Evolutionary conservation across 2,329 filamentous ascomycete species (phyloP), one percentile per base, ranked within the genome.

Genomic region (Verticillium isaacii): DNA sequence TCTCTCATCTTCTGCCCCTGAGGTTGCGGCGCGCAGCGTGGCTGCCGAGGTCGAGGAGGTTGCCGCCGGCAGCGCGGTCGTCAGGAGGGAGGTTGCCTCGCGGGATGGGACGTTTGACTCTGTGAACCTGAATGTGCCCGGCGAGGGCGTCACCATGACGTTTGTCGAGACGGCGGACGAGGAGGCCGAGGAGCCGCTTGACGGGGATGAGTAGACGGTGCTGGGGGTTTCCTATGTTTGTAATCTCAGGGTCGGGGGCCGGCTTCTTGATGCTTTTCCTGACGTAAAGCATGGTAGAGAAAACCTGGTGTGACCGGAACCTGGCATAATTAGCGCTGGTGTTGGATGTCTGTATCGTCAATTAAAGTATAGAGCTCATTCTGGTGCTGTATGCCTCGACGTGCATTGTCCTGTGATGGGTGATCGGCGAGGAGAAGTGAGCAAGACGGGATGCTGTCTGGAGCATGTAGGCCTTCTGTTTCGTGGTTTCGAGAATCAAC

Each of bases 121-220:
- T 12, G 75, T 80, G 68, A 80, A 79, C 69, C 68, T 80, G 41
- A 80, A 80, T 34, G 77, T 80, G 17, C 74, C 77, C 59, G 77
- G 74, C 52, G 75, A 78, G 67, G 77, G 77, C n/a, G 69, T 80
- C 57, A 79, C 77, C 52, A 78, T 80, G 77, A 80, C 78, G 1
- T 79, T 80, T 67, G 75, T 80, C 34, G 78, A 80, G 72, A 74
- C 72, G 23, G 67, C 74, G n/a, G 71, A 73, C 52, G 70, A 70
- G 32, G 69, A 64, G 25, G 68, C 45, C 12, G 45, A 52, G 45
- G 45, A 52, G 45, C 45, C 45, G 19, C 45, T 63, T 50, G 69
- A 66, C 32, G 70, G 72, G 32, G 72, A 73, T 62, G 70, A 71
- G 50, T 65, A 64, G 69, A 69, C 25, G 62, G 45, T 50, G 45